Conservation (phyloP, 306 rosid species). For the Sphenostylis stenocarpa region DNA sequence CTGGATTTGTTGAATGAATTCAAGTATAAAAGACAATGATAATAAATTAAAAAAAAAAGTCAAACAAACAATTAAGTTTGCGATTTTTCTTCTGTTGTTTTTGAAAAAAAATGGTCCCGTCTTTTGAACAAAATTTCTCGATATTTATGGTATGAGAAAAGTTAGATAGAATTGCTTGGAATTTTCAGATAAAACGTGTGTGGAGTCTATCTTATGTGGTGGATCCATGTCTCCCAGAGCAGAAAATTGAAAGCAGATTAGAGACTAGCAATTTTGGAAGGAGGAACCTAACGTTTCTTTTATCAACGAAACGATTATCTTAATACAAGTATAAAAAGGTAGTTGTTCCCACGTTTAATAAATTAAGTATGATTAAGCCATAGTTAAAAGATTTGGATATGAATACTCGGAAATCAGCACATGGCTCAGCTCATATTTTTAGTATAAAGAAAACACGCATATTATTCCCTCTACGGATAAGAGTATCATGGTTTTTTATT, state of each 20-base stretch:
- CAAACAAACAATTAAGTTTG: neutral
- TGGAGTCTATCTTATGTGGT: neutral
- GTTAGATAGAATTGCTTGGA: neutral
- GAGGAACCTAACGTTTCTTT: neutral
- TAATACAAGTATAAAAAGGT: conserved; percentile 7
- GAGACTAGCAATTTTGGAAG: too few relatives aligned
- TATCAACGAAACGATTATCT: neutral
- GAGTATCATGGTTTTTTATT: neutral
- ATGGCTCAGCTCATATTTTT: conserved; percentile 10
- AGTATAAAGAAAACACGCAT: too few relatives aligned
- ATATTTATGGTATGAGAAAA: neutral
- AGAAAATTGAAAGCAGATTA: conserved; percentile 15
- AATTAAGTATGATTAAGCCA: conserved; percentile 32
- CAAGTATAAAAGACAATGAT: neutral
- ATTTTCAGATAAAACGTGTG: neutral
- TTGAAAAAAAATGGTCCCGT: neutral
- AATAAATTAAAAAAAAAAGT: neutral
- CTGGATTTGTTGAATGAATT: neutral
- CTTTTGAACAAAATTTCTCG: neutral
- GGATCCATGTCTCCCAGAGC: neutral
- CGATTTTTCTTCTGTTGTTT: neutral
- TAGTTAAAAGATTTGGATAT: conserved; percentile 39
- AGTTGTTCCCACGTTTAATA: conserved; percentile 7
- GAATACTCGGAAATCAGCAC: conserved; percentile 19
- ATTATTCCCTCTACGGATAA: too few relatives aligned